Evolutionary conservation across 305 asterid species (phyloP).

Genomic region (Fraxinus angustifolia): DNA sequence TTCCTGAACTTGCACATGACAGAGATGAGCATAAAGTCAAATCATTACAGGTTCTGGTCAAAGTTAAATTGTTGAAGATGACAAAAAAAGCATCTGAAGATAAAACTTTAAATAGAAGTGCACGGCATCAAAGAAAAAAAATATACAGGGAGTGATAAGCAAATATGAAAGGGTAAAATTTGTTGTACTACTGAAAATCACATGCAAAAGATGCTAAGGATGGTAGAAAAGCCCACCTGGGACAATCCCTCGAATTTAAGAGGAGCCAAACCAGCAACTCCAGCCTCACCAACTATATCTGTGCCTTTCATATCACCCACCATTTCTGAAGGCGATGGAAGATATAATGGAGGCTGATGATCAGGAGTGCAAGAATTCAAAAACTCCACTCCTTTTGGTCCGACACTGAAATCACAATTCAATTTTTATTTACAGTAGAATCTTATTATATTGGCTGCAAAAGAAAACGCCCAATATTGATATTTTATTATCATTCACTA

Average conservation of each 20-base stretch:
- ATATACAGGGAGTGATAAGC: not conserved
- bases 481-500: not conserved
- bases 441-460: conserved; percentile 13
- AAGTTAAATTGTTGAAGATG: conserved; percentile 3
- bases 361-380: conserved; percentile 86
- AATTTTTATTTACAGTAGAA: conserved; percentile 19
- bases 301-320: conserved; percentile 41
- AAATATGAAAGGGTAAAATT: not conserved
- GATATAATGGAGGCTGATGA: conserved; percentile 77
- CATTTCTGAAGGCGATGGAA: conserved; percentile 61
- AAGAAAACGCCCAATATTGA: conserved; percentile 9
- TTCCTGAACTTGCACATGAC: conserved; percentile 40
- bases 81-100: conserved; percentile 14
- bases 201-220: conserved; percentile 3
- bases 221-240: conserved; percentile 34
- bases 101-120: not conserved
- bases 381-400: conserved; percentile 69
- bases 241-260: conserved; percentile 50
- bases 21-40: conserved; percentile 18
- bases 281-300: conserved; percentile 37
- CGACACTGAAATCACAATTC: conserved; percentile 49
- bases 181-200: conserved; percentile 20
- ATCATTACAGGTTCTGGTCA: conserved; percentile 10
- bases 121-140: not conserved
- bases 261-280: conserved; percentile 40